A percentile compares a stretch with the other conserved stretches of the same genome.
These are phyloP conservation scores for Lycium barbarum DNA, from an alignment of 257 asterid species.

Conservation along the genomic window DNA sequence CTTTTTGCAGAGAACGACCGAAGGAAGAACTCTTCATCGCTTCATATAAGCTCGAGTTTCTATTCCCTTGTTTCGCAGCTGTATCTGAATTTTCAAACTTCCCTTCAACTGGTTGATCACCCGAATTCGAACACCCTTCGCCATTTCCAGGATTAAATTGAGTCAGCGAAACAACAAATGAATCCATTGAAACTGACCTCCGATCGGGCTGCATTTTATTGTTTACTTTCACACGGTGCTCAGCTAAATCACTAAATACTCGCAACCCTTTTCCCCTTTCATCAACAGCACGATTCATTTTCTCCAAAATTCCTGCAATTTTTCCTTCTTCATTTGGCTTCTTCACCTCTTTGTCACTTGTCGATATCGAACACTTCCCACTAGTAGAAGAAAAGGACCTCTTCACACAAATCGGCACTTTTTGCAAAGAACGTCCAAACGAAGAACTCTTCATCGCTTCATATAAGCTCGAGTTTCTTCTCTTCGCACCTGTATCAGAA, in stretches of 20 bases:
- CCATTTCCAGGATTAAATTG: slow-evolving; percentile 24
- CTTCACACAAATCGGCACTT: slow-evolving; percentile 56
- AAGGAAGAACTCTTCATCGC: slow-evolving; percentile 55
- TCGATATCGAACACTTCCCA: slow-evolving; percentile 47
- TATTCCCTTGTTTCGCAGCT: slow-evolving; percentile 30
- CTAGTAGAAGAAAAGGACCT: slow-evolving; percentile 57
- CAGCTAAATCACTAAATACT: slow-evolving; percentile 57
- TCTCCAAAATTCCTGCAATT: not conserved
- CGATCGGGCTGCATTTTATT: slow-evolving; percentile 43
- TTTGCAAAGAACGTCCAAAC: slow-evolving; percentile 49
- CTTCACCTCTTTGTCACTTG: slow-evolving; percentile 48
- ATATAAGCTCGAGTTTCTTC: slow-evolving; percentile 40
- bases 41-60: slow-evolving; percentile 43
- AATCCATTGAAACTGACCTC: slow-evolving; percentile 69
- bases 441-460: slow-evolving; percentile 57
- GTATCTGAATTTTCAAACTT: slow-evolving; percentile 30
- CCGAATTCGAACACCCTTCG: slow-evolving; percentile 47
- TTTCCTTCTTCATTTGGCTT: slow-evolving; percentile 32
- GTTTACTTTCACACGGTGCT: slow-evolving; percentile 37
- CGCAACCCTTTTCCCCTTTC: slow-evolving; percentile 32
- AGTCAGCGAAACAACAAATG: slow-evolving; percentile 40
- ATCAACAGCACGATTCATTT: not conserved
- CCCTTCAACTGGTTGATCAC: slow-evolving; percentile 17
- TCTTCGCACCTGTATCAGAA: slow-evolving; percentile 25
- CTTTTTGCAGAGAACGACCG: slow-evolving; percentile 50